These are phyloP conservation scores for Iris macrosiphon DNA, from an alignment of 106 monocot species.

Conservation along the genomic window DNA sequence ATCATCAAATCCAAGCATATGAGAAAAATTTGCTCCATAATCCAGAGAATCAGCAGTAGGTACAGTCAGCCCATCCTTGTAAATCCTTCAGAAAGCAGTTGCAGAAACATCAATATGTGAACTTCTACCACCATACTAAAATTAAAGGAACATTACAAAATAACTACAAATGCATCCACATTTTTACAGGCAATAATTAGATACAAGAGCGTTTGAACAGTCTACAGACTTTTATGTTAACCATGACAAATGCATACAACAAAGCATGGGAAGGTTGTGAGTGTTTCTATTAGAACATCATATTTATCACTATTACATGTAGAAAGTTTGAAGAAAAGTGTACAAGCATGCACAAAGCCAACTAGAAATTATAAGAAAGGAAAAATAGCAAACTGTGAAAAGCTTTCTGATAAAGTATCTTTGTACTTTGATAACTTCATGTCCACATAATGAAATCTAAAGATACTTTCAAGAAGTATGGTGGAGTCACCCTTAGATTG, in stretches of 20 bases:
- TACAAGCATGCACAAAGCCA: no score
- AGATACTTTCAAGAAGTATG: neutral
- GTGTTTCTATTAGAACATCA: no score
- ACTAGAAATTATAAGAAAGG: no score
- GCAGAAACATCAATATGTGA: neutral
- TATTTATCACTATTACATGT: no score
- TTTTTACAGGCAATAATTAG: no score
- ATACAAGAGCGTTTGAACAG: no score
- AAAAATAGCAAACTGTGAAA: no score
- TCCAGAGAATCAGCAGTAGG: conserved; percentile 70
- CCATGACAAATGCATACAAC: no score
- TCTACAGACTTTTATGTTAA: no score
- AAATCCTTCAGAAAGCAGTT: conserved; percentile 45
- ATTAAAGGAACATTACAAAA: neutral
- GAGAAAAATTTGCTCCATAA: conserved; percentile 96
- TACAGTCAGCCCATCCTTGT: conserved; percentile 66
- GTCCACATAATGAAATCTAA: neutral
- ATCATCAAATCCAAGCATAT: conserved; percentile 95
- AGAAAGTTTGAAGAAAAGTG: no score
- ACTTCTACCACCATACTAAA: neutral
- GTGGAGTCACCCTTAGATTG: neutral
- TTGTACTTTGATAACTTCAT: neutral
- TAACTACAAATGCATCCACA: neutral
- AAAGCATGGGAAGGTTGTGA: no score
- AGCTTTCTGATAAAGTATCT: neutral